Evolutionary conservation across 1,139 yeast species (phyloP).

Genomic region (Candida neerlandica): DNA sequence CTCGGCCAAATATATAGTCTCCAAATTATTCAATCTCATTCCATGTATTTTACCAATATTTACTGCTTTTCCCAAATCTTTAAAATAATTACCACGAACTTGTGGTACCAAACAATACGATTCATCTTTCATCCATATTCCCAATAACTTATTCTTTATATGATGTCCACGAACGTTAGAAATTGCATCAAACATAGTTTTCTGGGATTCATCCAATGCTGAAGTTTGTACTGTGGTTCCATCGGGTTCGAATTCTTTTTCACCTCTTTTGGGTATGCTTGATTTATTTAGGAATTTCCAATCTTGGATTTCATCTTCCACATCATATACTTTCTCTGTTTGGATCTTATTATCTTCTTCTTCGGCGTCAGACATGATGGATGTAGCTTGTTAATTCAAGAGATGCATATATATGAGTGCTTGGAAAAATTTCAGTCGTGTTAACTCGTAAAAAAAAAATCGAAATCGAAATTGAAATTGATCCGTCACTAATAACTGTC

Average conservation of each 20-base stretch:
- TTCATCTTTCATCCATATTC: slow-evolving; percentile 47
- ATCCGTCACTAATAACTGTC: background rate
- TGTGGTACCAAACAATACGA: slow-evolving; percentile 52
- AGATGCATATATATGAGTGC: background rate
- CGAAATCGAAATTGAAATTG: background rate
- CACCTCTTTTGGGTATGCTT: slow-evolving; percentile 68
- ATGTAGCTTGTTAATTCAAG: background rate
- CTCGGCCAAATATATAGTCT: slow-evolving; percentile 75
- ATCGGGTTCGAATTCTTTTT: slow-evolving; percentile 86
- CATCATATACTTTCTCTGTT: slow-evolving; percentile 12
- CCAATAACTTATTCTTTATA: slow-evolving; percentile 47
- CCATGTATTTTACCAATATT: slow-evolving; percentile 24
- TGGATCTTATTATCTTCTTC: slow-evolving; percentile 11
- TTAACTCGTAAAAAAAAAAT: background rate
- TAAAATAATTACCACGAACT: slow-evolving; percentile 74
- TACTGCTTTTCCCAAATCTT: slow-evolving; percentile 65
- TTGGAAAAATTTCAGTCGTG: background rate
- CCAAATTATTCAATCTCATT: slow-evolving; percentile 60
- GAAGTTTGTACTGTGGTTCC: slow-evolving; percentile 63
- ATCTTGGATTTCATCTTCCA: slow-evolving; percentile 69
- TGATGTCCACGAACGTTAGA: slow-evolving; percentile 60
- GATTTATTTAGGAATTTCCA: slow-evolving; percentile 53
- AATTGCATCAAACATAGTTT: slow-evolving; percentile 76
- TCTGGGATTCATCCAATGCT: slow-evolving; percentile 56
- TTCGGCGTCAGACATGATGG: slow-evolving; percentile 3